Evolutionary conservation across 169 alveolate species (phyloP), one percentile per base, ranked within the genome.

Genomic region (Plasmodium gonderi): DNA sequence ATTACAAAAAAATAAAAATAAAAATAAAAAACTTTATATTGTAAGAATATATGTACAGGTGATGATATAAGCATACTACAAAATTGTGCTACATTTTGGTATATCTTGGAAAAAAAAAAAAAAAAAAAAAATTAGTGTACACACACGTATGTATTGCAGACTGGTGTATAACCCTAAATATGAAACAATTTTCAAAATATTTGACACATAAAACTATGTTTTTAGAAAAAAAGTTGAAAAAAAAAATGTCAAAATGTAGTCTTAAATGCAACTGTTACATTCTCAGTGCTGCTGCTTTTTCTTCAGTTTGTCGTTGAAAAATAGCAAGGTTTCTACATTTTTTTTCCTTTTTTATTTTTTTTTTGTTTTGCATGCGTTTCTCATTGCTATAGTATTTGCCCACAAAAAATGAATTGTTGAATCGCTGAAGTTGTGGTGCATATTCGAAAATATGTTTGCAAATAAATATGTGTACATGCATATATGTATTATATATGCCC

Each of bases 121-220:
- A 74, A 74, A 74, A 40, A 75, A 75, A 75, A 75, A 40, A 49
- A 54, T 47, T 12, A 47, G n/a, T 47, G 17, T 72, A 38, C 26
- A 26, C 51, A n/a, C 51, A 26, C 31, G 51, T 31, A 14, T n/a
- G 45, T 14, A 12, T 20, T 26, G 51, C 17, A 36, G 31, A 36
- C 23, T 72, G 17, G 80, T n/a, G 51, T 72, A 9, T 72, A 1
- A 5, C 64, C 17, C 51, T 72, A 72, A 12, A 36, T 72, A 36
- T 20, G 5, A 45, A 72, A 60, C 38, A 60, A 60, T 23, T 20
- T 60, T 60, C 26, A 20, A 17, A n/a, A 60, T n/a, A n/a, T n/a
- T 11, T 17, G 9, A 60, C 72, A 60, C 26, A 23, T 20, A 20
- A n/a, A n/a, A 60, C 72, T 17, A 1, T 14, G n/a, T 60, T 20